Percentiles rank a stretch among this genome's conserved stretches.
Conservation (phyloP, 768 basidiomycete species). For the Paxillus involutus region DNA sequence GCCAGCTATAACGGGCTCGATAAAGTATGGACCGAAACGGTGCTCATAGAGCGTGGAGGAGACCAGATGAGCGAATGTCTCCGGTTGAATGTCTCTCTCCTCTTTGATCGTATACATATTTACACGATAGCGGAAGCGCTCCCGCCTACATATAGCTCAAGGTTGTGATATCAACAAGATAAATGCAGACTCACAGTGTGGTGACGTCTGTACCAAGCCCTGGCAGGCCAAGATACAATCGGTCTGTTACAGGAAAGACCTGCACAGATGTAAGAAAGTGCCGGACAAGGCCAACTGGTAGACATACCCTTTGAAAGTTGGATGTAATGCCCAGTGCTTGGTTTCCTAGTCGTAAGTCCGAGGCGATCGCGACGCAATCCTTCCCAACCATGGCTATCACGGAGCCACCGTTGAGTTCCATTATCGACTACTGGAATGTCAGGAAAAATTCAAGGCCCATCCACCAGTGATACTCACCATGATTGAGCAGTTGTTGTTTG, state of each 20-base stretch:
- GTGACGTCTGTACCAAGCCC: constrained; percentile 93
- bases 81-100: constrained; percentile 93
- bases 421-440: constrained; percentile 62
- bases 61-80: constrained; percentile 94
- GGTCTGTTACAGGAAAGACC: constrained; percentile 94
- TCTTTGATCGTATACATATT: constrained; percentile 99
- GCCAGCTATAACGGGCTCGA: constrained; percentile 96
- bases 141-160: constrained; percentile 53
- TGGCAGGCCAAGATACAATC: constrained; percentile 87
- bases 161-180: not conserved
- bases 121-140: constrained; percentile 88
- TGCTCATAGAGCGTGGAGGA: constrained; percentile 94
- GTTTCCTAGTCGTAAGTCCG: constrained; percentile 88
- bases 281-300: not conserved
- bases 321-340: constrained; percentile 83
- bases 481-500: constrained; percentile 2
- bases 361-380: constrained; percentile 98
- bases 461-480: constrained; percentile 20
- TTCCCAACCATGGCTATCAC: constrained; percentile 99
- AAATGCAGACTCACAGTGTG: constrained; percentile 64
- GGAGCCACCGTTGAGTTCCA: constrained; percentile 96
- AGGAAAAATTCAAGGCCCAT: not conserved
- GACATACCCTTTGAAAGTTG: constrained; percentile 89
- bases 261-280: constrained; percentile 33
- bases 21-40: constrained; percentile 95